Evolutionary conservation across 1,139 yeast genomes (phyloP), one percentile per base, ranked within the genome.

Genomic region (Magnusiomyces ingens): DNA sequence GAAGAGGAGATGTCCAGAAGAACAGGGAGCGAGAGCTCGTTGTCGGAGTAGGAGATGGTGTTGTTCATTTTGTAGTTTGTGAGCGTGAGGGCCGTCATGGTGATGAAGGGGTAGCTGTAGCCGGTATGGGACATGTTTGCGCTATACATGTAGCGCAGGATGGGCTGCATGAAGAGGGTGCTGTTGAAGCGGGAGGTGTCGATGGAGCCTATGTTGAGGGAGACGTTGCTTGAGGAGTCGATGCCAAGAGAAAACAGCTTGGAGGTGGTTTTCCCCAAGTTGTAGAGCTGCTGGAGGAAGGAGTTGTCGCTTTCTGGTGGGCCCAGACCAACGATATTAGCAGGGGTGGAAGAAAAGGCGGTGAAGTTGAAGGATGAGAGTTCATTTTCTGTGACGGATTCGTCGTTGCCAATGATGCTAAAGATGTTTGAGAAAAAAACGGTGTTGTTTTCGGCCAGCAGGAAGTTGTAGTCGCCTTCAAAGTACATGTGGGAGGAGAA

Each of bases 1-100:
- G 70, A 59, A 37, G 77, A 71, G 55, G 88, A 71, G 2, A 87
- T 71, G 63, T 86, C 93, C 29, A 87, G 64, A 11, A 85, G 56
- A 0, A 84, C 85, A 0, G 93, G 85, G 19, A 76, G 43, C 18
- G 45, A n/a, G 18, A 52, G 50, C 19, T 49, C 49, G 12, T 15
- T 42, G 43, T 19, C 8, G 45, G 53, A 46, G 19, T 47, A 45
- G 41, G 46, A 47, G 15, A 50, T 38, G 19, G 53, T 50, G 4
- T 45, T 36, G 2, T 48, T 22, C 19, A 71, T 61, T 5, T 77
- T 71, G 12, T 64, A 59, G 32, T 74, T 68, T 49, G 75, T 72
- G 17, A 85, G 78, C 18, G 70, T 67, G 15, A 86, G 63, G 8
- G 79, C 79, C 2, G 80, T 75, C 52, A 86, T 65, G 13, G 84